These are phyloP conservation scores for Bothriochloa decipiens DNA, from an alignment of 176 grass and related monocot genomes.

Conservation along the genomic window DNA sequence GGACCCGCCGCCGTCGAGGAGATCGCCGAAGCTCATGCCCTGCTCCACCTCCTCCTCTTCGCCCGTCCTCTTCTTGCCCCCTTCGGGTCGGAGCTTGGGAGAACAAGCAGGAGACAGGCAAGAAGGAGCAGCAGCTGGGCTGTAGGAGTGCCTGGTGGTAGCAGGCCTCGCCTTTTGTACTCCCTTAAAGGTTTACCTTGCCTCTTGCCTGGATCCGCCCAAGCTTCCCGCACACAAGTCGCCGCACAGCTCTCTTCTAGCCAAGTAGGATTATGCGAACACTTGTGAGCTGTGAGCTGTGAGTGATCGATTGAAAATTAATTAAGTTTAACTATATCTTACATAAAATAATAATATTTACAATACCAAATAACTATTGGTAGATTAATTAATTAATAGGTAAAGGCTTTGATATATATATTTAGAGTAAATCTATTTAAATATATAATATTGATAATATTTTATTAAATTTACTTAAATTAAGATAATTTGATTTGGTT, in stretches of 20 bases:
- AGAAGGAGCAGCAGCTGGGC: background rate
- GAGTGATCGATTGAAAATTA: no score
- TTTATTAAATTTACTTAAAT: no score
- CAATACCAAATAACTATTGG: background rate
- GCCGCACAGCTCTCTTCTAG: background rate
- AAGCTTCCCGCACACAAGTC: slow-evolving; percentile 14
- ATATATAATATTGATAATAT: background rate
- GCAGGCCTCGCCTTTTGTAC: background rate
- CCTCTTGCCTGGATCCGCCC: slow-evolving; percentile 13
- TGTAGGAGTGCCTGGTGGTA: background rate
- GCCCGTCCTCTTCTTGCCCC: background rate
- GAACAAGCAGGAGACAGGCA: slow-evolving; percentile 9
- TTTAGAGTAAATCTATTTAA: background rate
- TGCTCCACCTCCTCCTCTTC: no score
- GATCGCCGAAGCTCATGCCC: slow-evolving; percentile 48
- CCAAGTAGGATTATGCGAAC: background rate
- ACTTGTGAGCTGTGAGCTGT: no score
- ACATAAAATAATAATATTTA: background rate
- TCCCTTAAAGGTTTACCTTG: slow-evolving; percentile 4
- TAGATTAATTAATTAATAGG: background rate
- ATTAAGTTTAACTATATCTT: no score
- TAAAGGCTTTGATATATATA: no score
- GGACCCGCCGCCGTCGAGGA: slow-evolving; percentile 41
- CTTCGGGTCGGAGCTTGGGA: background rate
- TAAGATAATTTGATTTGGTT: background rate